phyloP scores from a whole-genome alignment of 2,329 filamentous ascomycete genomes.

The Pseudocercospora fijiensis region DNA sequence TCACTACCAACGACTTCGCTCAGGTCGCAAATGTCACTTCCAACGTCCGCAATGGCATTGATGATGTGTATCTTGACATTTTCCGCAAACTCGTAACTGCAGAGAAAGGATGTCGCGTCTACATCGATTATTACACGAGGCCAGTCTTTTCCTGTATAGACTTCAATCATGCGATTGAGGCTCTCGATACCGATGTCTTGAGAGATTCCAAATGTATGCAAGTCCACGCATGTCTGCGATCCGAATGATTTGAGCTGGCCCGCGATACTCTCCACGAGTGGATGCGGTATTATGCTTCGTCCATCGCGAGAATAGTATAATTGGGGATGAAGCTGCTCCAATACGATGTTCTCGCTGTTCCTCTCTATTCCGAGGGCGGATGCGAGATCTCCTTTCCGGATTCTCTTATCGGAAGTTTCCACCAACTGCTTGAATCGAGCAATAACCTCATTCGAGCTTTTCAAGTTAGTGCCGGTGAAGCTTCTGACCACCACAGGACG shows the following conservation, averaged over 20 bases:
- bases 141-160: slow-evolving; percentile 25
- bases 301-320: slow-evolving; percentile 23
- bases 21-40: slow-evolving; percentile 20
- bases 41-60: slow-evolving; percentile 16
- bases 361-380: slow-evolving; percentile 21
- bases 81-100: slow-evolving; percentile 20
- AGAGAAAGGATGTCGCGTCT: slow-evolving; percentile 22
- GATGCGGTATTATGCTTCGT: slow-evolving; percentile 22
- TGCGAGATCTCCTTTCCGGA: slow-evolving; percentile 15
- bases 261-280: slow-evolving; percentile 22
- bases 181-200: slow-evolving; percentile 22
- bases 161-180: slow-evolving; percentile 23
- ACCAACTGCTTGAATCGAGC: slow-evolving; percentile 17
- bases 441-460: slow-evolving; percentile 17
- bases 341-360: slow-evolving; percentile 17
- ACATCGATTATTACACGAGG: slow-evolving; percentile 26
- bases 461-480: slow-evolving; percentile 25
- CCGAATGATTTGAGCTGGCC: slow-evolving; percentile 20
- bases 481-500: slow-evolving; percentile 28
- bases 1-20: slow-evolving; percentile 13
- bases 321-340: slow-evolving; percentile 19
- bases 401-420: slow-evolving; percentile 13
- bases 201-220: slow-evolving; percentile 22
- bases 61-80: slow-evolving; percentile 17
- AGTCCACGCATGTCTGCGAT: slow-evolving; percentile 17